phyloP scores from a whole-genome alignment of 768 basidiomycete genomes.

The Leccinum pellstonianum region DNA sequence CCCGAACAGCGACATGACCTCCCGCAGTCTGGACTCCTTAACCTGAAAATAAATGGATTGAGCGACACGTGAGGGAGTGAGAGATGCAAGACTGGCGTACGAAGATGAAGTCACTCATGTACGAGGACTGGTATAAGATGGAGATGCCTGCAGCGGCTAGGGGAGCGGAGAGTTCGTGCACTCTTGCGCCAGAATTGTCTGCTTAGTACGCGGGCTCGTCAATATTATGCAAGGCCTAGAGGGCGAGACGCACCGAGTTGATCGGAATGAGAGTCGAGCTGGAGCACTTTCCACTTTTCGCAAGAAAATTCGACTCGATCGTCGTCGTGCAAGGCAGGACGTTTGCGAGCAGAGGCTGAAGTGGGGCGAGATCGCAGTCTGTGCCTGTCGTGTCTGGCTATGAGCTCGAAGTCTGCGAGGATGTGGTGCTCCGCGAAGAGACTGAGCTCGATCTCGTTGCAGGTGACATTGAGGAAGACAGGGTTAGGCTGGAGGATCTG shows the following conservation, averaged over 20 bases:
- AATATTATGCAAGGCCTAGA: slow-evolving; percentile 2
- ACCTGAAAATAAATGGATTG: slow-evolving; percentile 42
- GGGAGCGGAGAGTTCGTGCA: slow-evolving; percentile 74
- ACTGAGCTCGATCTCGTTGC: slow-evolving; percentile 77
- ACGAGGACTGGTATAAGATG: slow-evolving; percentile 80
- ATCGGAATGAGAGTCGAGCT: slow-evolving; percentile 79
- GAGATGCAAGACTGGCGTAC: slow-evolving; percentile 41
- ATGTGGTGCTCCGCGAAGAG: slow-evolving; percentile 63
- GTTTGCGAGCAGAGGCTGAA: slow-evolving; percentile 33
- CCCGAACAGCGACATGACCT: slow-evolving; percentile 59
- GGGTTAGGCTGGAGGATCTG: slow-evolving; percentile 68
- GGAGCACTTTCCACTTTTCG: slow-evolving; percentile 76
- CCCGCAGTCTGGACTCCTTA: slow-evolving; percentile 60
- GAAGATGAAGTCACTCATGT: slow-evolving; percentile 81
- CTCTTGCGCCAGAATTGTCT: slow-evolving; percentile 72
- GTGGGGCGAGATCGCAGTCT: slow-evolving; percentile 43
- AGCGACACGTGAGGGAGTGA: neutral
- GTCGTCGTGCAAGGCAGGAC: slow-evolving; percentile 34
- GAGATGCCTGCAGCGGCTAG: slow-evolving; percentile 76
- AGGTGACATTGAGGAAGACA: slow-evolving; percentile 71
- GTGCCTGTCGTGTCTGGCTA: slow-evolving; percentile 57
- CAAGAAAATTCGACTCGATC: slow-evolving; percentile 63
- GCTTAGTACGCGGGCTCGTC: slow-evolving; percentile 6
- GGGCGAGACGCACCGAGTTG: slow-evolving; percentile 49
- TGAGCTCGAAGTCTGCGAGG: slow-evolving; percentile 58